A percentile compares a stretch with the other conserved stretches of the same genome.
These are phyloP conservation scores for Passalora sequoiae DNA, from an alignment of 2,329 filamentous ascomycete species.

Conservation along the genomic window DNA sequence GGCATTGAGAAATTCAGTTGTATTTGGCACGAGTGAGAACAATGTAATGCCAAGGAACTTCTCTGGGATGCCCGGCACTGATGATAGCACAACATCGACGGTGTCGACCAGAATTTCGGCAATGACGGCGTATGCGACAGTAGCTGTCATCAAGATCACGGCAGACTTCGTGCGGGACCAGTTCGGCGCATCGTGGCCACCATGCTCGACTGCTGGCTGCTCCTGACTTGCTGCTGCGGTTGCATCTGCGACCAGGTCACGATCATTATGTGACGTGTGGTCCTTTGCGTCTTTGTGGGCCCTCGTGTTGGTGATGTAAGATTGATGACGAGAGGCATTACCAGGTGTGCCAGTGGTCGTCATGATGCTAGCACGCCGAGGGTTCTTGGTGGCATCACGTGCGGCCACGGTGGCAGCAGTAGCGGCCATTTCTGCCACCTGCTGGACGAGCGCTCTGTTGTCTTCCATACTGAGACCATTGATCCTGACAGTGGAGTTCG, in stretches of 20 bases:
- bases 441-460: conserved; percentile 72
- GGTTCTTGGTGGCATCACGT: conserved; percentile 59
- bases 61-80: conserved; percentile 77
- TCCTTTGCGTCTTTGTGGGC: conserved; percentile 13
- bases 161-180: conserved; percentile 92
- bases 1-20: conserved; percentile 96
- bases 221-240: conserved; percentile 29
- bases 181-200: conserved; percentile 96
- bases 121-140: conserved; percentile 89
- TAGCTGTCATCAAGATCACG: conserved; percentile 81
- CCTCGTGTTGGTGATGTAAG: conserved; percentile 9
- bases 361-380: conserved; percentile 48
- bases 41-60: conserved; percentile 96
- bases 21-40: conserved; percentile 95
- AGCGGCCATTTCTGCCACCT: conserved; percentile 89
- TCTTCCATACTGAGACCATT: conserved; percentile 75
- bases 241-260: conserved; percentile 22
- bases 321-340: conserved; percentile 16
- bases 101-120: conserved; percentile 96
- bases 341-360: conserved; percentile 28
- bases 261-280: conserved; percentile 12
- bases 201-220: conserved; percentile 41
- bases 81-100: conserved; percentile 90
- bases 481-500: conserved; percentile 34
- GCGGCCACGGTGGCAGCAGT: conserved; percentile 84